Evolutionary conservation across 208 protist genomes (phyloP).

Genomic region (Phytomonas serpens): DNA sequence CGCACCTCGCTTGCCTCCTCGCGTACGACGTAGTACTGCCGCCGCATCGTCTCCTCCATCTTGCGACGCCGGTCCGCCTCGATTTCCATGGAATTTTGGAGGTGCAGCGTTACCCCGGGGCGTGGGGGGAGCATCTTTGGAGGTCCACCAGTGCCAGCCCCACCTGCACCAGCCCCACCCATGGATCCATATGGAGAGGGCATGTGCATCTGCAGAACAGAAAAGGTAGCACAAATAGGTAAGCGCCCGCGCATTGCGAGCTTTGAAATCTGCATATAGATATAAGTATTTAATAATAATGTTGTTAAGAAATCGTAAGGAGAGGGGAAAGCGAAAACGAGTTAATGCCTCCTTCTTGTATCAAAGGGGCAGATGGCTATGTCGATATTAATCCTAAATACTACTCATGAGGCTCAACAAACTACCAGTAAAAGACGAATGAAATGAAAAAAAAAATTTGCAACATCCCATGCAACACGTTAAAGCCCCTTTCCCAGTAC

Average conservation of each 20-base stretch:
- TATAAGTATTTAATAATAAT: neutral
- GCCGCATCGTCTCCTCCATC: constrained; percentile 51
- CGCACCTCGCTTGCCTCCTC: constrained; percentile 56
- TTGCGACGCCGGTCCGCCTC: constrained; percentile 66
- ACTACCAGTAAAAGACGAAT: constrained; percentile 3
- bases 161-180: neutral
- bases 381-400: neutral
- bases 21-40: constrained; percentile 70
- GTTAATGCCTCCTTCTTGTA: neutral
- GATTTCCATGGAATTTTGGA: constrained; percentile 72
- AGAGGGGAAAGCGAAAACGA: neutral
- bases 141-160: neutral
- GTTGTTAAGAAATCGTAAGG: neutral
- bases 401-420: neutral
- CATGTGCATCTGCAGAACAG: constrained; percentile 25
- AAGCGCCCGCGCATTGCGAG: neutral
- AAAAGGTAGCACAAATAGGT: constrained; percentile 17
- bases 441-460: neutral
- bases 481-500: neutral
- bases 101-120: constrained; percentile 38
- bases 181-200: constrained; percentile 7
- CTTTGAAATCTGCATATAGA: neutral
- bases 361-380: neutral
- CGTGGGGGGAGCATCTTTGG: constrained; percentile 18
- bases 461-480: neutral